Conservation (phyloP, 2,329 filamentous ascomycete genomes). For the Huntiella bhutanensis region DNA sequence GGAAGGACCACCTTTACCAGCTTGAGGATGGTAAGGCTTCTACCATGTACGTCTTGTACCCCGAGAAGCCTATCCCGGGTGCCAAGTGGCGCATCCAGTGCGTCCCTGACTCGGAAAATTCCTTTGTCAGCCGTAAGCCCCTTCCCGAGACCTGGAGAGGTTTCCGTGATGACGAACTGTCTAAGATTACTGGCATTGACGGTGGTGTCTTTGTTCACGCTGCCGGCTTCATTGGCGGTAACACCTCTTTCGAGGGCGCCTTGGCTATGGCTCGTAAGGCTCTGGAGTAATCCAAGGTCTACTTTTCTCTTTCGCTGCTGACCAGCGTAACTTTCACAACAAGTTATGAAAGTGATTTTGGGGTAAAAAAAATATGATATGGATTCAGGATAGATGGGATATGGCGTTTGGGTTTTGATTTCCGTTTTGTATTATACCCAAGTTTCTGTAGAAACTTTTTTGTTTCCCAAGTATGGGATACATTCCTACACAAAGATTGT, state of each 20-base stretch:
- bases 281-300: conserved; percentile 20
- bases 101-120: conserved; percentile 68
- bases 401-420: too few species aligned
- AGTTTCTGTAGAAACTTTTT: too few species aligned
- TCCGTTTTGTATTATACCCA: too few species aligned
- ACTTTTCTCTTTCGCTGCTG: too few species aligned
- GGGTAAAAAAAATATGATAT: too few species aligned
- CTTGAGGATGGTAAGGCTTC: conserved; percentile 46
- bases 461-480: too few species aligned
- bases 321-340: too few species aligned
- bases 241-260: conserved; percentile 76
- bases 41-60: conserved; percentile 78
- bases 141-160: conserved; percentile 85
- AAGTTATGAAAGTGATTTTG: too few species aligned
- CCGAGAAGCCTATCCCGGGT: conserved; percentile 55
- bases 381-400: too few species aligned
- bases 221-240: conserved; percentile 88
- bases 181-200: conserved; percentile 45
- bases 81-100: conserved; percentile 88
- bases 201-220: conserved; percentile 88
- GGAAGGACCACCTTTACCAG: conserved; percentile 90
- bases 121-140: conserved; percentile 81
- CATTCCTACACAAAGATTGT: too few species aligned
- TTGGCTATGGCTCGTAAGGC: conserved; percentile 71
- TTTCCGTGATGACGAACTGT: conserved; percentile 68